A percentile compares a stretch with the other conserved stretches of the same genome.
phyloP scores from a whole-genome alignment of 2,329 filamentous ascomycete genomes.

The Colletotrichum trifolii region DNA sequence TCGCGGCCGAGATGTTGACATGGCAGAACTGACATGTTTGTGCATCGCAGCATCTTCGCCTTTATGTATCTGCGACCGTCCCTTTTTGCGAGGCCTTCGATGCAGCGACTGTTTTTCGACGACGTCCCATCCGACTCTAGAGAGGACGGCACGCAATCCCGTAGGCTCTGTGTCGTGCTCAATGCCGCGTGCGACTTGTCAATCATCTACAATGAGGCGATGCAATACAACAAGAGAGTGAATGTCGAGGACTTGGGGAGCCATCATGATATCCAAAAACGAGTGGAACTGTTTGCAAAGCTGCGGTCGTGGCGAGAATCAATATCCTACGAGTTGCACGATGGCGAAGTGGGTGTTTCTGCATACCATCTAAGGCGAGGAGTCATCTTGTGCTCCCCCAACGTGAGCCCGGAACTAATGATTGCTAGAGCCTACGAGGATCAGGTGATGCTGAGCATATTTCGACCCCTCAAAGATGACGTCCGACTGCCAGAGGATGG shows the following conservation, averaged over 20 bases:
- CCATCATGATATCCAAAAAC: not conserved
- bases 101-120: not conserved
- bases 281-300: not conserved
- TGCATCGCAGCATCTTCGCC: not conserved
- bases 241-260: not conserved
- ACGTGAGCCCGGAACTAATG: not conserved
- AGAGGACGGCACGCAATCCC: not conserved
- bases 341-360: too few relatives aligned
- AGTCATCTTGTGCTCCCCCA: not conserved
- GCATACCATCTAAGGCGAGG: conserved; percentile 6
- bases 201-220: not conserved
- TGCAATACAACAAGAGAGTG: not conserved
- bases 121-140: not conserved
- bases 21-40: not conserved
- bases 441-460: not conserved
- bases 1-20: too few relatives aligned
- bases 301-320: not conserved
- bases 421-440: not conserved
- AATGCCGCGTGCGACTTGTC: not conserved
- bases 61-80: conserved; percentile 2
- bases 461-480: not conserved
- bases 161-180: not conserved
- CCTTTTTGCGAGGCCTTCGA: not conserved
- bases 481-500: not conserved
- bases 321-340: not conserved